Conservation (phyloP, 129 eudicot genomes). For the Artemisia annua region DNA sequence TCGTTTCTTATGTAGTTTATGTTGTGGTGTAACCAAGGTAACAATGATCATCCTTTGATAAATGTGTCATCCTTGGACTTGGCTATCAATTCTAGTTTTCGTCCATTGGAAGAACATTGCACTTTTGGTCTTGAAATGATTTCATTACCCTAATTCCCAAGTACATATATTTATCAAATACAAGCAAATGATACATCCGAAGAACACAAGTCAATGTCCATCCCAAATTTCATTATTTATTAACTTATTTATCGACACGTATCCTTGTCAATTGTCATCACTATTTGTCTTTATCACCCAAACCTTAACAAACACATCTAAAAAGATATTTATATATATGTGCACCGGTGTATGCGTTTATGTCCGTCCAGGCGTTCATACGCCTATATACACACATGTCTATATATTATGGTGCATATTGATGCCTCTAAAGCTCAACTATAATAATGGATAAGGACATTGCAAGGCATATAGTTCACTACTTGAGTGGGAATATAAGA, state of each 20-base stretch:
- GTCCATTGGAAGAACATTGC: no score
- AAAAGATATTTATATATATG: not conserved
- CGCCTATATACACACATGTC: not conserved
- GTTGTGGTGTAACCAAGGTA: not conserved
- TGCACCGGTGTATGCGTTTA: no score
- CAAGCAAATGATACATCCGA: not conserved
- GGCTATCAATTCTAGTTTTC: no score
- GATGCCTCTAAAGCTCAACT: not conserved
- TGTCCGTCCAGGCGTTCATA: no score
- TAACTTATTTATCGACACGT: constrained; percentile 5
- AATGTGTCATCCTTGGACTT: no score
- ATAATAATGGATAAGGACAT: constrained; percentile 1
- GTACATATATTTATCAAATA: no score
- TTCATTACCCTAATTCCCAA: no score
- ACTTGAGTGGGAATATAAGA: constrained; percentile 3
- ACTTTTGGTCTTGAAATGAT: no score
- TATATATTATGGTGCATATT: not conserved
- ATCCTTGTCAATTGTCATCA: not conserved
- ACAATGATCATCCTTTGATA: not conserved
- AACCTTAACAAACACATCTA: not conserved
- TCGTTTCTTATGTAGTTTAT: not conserved
- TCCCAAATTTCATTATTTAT: not conserved
- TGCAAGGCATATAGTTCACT: constrained; percentile 8
- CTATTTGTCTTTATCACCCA: constrained; percentile 7
- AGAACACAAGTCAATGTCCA: not conserved